Evolutionary conservation across 2,329 filamentous ascomycete genomes (phyloP).

Genomic region (Furcasterigmium sp.): DNA sequence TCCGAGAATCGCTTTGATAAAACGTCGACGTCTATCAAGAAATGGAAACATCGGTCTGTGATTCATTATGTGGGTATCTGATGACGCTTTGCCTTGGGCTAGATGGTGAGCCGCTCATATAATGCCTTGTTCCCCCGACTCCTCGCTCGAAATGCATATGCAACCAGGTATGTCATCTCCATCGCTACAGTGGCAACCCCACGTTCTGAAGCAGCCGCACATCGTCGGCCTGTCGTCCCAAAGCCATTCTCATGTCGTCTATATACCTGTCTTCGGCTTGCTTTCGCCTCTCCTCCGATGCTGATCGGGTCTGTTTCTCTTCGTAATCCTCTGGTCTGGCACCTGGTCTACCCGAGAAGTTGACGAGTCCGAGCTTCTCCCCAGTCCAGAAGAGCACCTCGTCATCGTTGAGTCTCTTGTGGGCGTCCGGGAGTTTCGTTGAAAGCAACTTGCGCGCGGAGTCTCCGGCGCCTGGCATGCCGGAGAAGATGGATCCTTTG

Average conservation of each 20-base stretch:
- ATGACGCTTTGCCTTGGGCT: too few species aligned
- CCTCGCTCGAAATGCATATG: too few species aligned
- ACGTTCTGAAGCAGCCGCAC: constrained; percentile 67
- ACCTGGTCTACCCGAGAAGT: constrained; percentile 49
- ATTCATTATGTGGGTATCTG: too few species aligned
- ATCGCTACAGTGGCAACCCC: constrained; percentile 21
- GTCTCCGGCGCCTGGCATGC: constrained; percentile 55
- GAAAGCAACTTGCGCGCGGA: constrained; percentile 77
- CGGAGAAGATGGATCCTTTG: constrained; percentile 44
- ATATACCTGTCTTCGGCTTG: constrained; percentile 55
- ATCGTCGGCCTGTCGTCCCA: constrained; percentile 76
- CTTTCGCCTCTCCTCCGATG: constrained; percentile 35
- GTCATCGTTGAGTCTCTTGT: constrained; percentile 43
- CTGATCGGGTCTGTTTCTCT: constrained; percentile 13
- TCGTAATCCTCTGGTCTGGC: constrained; percentile 47
- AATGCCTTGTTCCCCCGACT: too few species aligned
- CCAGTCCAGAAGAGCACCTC: constrained; percentile 85
- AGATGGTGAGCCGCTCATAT: too few species aligned
- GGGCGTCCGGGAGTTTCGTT: constrained; percentile 30
- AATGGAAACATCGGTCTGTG: too few species aligned
- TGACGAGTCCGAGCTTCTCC: constrained; percentile 71
- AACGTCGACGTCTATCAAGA: too few species aligned
- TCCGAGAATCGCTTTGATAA: too few species aligned
- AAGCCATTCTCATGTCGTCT: constrained; percentile 66
- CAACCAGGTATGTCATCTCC: not conserved